These are phyloP conservation scores for Raffaelea ambrosiae DNA, from an alignment of 2,329 filamentous ascomycete species.

Conservation along the genomic window DNA sequence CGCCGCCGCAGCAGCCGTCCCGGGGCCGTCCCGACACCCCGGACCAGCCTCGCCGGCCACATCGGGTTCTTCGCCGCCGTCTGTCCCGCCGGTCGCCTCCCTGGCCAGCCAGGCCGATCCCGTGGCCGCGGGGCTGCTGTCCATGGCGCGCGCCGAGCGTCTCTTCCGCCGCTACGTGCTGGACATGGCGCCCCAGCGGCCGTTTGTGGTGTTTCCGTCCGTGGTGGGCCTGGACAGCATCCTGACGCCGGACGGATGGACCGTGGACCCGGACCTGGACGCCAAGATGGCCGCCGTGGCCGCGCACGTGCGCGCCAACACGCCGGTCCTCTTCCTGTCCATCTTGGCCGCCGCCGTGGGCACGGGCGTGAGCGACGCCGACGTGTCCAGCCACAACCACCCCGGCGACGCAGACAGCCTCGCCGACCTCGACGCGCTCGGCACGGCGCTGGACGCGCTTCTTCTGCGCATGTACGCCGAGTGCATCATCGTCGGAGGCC, in stretches of 20 bases:
- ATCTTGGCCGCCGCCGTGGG: constrained; percentile 6
- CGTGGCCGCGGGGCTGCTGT: constrained; percentile 7
- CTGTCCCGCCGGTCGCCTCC: too few species aligned
- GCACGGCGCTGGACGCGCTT: constrained; percentile 2
- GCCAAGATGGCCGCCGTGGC: not conserved
- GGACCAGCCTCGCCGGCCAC: not conserved
- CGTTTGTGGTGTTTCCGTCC: constrained; percentile 10
- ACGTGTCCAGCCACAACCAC: not conserved
- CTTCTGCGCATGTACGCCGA: constrained; percentile 7
- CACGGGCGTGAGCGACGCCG: not conserved
- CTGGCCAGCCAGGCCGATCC: constrained; percentile 1
- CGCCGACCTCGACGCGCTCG: not conserved
- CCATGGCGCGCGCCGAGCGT: constrained; percentile 4
- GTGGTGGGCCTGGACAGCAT: not conserved
- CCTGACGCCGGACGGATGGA: not conserved
- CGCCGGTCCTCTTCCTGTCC: constrained; percentile 9
- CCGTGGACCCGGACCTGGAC: not conserved
- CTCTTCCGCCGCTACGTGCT: constrained; percentile 8
- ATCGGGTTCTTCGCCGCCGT: too few species aligned
- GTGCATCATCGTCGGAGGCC: constrained; percentile 5
- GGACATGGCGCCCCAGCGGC: constrained; percentile 10
- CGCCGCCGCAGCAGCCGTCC: not conserved
- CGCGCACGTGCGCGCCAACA: constrained; percentile 1
- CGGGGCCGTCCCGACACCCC: not conserved
- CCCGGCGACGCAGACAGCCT: not conserved